Evolutionary conservation across 805 yeast species (phyloP).

Genomic region (Sugiyamaella valdiviana): DNA sequence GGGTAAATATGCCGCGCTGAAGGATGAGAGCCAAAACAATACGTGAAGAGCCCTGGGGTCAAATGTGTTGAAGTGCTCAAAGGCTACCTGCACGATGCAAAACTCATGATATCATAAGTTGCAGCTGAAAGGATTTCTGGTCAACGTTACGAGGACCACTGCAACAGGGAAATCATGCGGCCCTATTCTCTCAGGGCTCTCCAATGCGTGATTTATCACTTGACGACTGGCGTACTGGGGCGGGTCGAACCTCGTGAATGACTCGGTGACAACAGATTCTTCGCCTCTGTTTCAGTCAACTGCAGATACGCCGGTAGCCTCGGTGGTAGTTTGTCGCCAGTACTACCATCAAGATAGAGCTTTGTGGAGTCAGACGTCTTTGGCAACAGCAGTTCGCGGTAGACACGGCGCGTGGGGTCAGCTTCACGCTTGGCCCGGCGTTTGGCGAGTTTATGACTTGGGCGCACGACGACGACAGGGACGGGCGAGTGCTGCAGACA

Average conservation of each 20-base stretch:
- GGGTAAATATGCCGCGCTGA: background rate
- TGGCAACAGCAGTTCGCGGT: constrained; percentile 9
- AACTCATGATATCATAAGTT: too few relatives aligned
- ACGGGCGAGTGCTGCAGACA: constrained; percentile 42
- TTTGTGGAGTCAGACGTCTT: constrained; percentile 1
- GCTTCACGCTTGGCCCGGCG: constrained; percentile 30
- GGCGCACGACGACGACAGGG: constrained; percentile 43
- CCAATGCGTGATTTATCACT: background rate
- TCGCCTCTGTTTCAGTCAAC: background rate
- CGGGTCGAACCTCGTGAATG: background rate
- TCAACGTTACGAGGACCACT: background rate
- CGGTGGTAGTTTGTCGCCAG: constrained; percentile 13
- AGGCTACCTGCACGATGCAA: too few relatives aligned
- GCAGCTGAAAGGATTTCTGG: too few relatives aligned
- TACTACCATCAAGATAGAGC: constrained; percentile 15
- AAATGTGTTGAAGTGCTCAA: too few relatives aligned
- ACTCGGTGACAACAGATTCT: background rate
- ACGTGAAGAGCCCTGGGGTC: too few relatives aligned
- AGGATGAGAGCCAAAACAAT: too few relatives aligned
- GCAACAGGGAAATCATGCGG: too few relatives aligned
- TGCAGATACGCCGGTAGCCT: constrained; percentile 12
- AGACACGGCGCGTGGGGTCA: constrained; percentile 26
- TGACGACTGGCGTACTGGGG: background rate
- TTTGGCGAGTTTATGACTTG: constrained; percentile 32
- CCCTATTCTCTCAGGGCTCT: too few relatives aligned